Base-by-base conservation (phyloP, 352 stramenopile genomes). In the Phytophthora idaei region DNA sequence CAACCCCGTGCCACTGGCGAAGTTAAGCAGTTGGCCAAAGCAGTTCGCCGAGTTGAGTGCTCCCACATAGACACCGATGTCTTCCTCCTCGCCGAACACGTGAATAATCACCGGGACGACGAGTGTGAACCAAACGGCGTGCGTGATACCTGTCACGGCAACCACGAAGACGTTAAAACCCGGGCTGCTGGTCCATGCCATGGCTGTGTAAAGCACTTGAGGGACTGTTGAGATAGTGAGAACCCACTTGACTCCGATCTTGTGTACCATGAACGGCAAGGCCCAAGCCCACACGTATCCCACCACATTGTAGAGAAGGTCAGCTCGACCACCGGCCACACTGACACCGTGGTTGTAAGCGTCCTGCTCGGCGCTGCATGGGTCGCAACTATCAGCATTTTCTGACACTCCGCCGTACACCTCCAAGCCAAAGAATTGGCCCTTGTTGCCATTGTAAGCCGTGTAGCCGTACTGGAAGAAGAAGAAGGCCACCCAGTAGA, bases 391-490 rank as follows among this genome's bases (percentile, higher is more conserved):
- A 21, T 83, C 78, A 7, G 77, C 74, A 34, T 79, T 76, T 45
- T 62, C 34, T 8, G 67, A 56, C 17, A 46, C 57, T 27, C 81
- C 81, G 27, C 49, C 53, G 28, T 73, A 83, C 14, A 90, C 81
- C 42, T 83, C 69, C 17, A 87, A 46, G 11, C 81, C 81, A 52
- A 87, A 86, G 62, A 87, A 88, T 53, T 88, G 77, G 0, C 81
- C 78, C 49, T 89, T 89, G 64, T 76, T 81, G 46, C 77, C 73
- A 58, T 87, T 88, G 74, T 90, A 90, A 1, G 81, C 61, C 5
- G 76, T 80, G 54, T 70, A 87, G 7, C 76, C 78, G 41, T 81
- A 87, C 49, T 77, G 63, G 1, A 73, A 44, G 27, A 78, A 69
- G 61, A 83, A 77, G 44, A 85, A 77, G 32, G 65, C 64, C 10